These are phyloP conservation scores for Pilasporangium apinafurcum DNA, from an alignment of 352 stramenopile genomes.

Conservation along the genomic window DNA sequence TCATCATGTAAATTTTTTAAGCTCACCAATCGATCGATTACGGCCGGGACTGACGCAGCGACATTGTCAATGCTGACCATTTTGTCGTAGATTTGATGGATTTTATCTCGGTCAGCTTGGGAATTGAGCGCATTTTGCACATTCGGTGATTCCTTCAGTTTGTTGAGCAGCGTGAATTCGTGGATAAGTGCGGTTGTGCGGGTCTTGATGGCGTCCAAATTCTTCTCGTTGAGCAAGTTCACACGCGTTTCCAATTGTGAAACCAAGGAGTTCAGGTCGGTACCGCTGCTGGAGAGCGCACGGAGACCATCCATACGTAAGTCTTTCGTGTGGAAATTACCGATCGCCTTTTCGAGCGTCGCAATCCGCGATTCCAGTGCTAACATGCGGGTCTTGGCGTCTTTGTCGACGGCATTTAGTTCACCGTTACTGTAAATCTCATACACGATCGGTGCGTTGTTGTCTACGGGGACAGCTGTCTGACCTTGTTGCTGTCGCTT, in stretches of 20 bases:
- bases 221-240: conserved; percentile 64
- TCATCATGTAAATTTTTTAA: conserved; percentile 75
- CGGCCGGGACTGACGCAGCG: conserved; percentile 42
- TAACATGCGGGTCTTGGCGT: conserved; percentile 52
- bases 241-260: conserved; percentile 62
- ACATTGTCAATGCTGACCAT: conserved; percentile 54
- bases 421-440: conserved; percentile 79
- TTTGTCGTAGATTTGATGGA: conserved; percentile 69
- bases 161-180: conserved; percentile 70
- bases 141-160: conserved; percentile 65
- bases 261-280: conserved; percentile 40
- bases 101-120: conserved; percentile 56
- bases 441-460: conserved; percentile 53
- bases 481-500: conserved; percentile 32
- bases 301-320: conserved; percentile 37
- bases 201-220: conserved; percentile 71
- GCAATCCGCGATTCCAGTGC: conserved; percentile 54
- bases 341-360: conserved; percentile 52
- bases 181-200: conserved; percentile 71
- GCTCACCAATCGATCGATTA: conserved; percentile 68
- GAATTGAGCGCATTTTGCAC: conserved; percentile 50
- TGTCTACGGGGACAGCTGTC: conserved; percentile 1
- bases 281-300: conserved; percentile 5
- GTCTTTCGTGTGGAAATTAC: conserved; percentile 43
- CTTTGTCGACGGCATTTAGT: conserved; percentile 57